phyloP scores from a whole-genome alignment of 2,329 filamentous ascomycete genomes.

The Fusarium incarnatum region DNA sequence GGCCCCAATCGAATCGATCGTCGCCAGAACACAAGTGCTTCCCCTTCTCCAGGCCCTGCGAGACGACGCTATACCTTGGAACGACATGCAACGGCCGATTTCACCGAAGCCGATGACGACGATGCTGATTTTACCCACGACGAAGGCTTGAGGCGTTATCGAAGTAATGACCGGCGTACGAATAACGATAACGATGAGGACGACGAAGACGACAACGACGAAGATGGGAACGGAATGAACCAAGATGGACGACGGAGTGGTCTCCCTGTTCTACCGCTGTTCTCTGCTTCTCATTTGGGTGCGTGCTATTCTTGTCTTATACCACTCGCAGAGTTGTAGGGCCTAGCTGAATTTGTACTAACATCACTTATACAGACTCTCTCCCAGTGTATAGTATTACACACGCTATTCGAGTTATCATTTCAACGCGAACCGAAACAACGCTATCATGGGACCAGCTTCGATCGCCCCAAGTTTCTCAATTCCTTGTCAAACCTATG shows the following conservation, averaged over 20 bases:
- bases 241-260: conserved; percentile 44
- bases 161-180: conserved; percentile 40
- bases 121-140: conserved; percentile 57
- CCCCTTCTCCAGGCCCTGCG: conserved; percentile 49
- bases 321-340: neutral
- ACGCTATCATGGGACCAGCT: conserved; percentile 95
- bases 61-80: conserved; percentile 46
- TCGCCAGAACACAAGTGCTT: conserved; percentile 46
- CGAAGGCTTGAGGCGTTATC: conserved; percentile 46
- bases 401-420: conserved; percentile 86
- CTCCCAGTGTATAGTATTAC: conserved; percentile 91
- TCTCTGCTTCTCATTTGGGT: conserved; percentile 83
- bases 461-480: conserved; percentile 93
- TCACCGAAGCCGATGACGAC: conserved; percentile 72
- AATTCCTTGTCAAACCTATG: conserved; percentile 95
- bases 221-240: conserved; percentile 57
- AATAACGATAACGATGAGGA: conserved; percentile 60
- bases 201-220: conserved; percentile 58
- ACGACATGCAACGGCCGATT: conserved; percentile 71
- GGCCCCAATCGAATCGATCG: conserved; percentile 50
- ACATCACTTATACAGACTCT: conserved; percentile 68
- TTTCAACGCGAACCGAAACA: conserved; percentile 88
- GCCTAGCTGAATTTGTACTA: conserved; percentile 6
- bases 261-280: conserved; percentile 74
- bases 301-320: conserved; percentile 32